Base-by-base conservation (phyloP, 208 protist species). In the Crithidia fasciculata region DNA sequence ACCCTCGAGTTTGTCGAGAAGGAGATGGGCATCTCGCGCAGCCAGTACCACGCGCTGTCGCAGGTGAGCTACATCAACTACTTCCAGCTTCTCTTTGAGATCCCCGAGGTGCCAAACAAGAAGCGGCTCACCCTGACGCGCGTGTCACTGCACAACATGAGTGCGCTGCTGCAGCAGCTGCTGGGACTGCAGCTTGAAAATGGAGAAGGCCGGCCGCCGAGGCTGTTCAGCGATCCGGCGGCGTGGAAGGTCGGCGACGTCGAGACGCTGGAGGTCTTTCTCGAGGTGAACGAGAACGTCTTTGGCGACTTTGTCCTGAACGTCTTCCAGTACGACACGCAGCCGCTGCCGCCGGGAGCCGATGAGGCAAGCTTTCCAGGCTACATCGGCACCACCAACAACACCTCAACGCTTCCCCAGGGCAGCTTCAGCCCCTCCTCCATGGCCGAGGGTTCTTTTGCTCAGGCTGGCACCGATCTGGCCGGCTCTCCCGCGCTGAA, bases 51-150 rank as follows among this genome's bases (percentile, higher is more conserved):
- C 69, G 77, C 78, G 0, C 78, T 86, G 8, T 92, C 87, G 18
- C 90, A 95, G 74, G 83, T 90, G 81, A 87, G 76, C 67, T 95
- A 92, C 74, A 83, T 86, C 66, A 92, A 89, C 59, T 95, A 92
- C 75, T 95, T 95, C 68, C 87, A 88, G 71, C 78, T 95, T 37
- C 84, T 95, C 56, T 85, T 95, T 67, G 86, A 90, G 44, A 85
- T 89, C 44, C 90, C 90, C 0, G 78, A 84, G n/a, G 49, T 95
- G 36, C 87, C 90, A 6, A 92, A 87, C 59, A 78, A 78, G 40
- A 81, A 82, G 55, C 82, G 90, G 10, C 78, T 89, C 10, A 69
- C 72, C 15, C 68, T 95, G 54, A 63, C 60, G 5, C 76, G 78
- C 3, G 75, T 91, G 8, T 89, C 90, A 41, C 72, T 95, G 60